phyloP scores from a whole-genome alignment of 2,329 filamentous ascomycete species.

The Trichoderma arundinaceum region DNA sequence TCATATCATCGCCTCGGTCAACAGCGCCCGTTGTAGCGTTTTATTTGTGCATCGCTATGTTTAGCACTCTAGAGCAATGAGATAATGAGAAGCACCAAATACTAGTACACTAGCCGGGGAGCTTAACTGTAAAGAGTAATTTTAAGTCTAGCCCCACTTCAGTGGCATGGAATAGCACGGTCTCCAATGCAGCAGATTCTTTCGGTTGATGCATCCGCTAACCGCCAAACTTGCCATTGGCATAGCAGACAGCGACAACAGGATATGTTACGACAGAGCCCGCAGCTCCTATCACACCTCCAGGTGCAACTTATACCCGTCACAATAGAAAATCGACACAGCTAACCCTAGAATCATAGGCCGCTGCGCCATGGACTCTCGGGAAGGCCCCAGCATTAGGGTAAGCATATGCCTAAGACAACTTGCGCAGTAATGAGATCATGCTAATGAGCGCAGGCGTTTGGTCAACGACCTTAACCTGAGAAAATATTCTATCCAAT shows the following conservation, averaged over 20 bases:
- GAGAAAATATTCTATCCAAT: slow-evolving; percentile 12
- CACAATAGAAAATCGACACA: no score
- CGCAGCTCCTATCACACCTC: slow-evolving; percentile 37
- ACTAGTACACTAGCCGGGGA: no score
- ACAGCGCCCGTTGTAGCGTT: no score
- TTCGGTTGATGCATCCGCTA: slow-evolving; percentile 2
- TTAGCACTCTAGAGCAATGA: no score
- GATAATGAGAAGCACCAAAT: no score
- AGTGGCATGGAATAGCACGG: not conserved
- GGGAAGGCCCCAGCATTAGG: slow-evolving; percentile 16
- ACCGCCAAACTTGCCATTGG: slow-evolving; percentile 11
- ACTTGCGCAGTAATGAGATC: not conserved
- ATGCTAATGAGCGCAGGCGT: not conserved
- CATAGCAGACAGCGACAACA: not conserved
- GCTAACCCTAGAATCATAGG: slow-evolving; percentile 10
- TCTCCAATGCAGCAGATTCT: slow-evolving; percentile 21
- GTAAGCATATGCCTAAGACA: slow-evolving; percentile 6
- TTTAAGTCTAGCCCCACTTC: slow-evolving; percentile 3
- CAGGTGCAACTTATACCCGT: slow-evolving; percentile 34
- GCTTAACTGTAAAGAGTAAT: not conserved
- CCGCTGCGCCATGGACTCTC: slow-evolving; percentile 19
- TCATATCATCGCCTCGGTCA: no score
- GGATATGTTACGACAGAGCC: slow-evolving; percentile 41
- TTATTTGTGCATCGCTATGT: no score
- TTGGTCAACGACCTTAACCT: not conserved